Base-by-base conservation (phyloP, 2,329 filamentous ascomycete species). In the Drechslerella dactyloides region DNA sequence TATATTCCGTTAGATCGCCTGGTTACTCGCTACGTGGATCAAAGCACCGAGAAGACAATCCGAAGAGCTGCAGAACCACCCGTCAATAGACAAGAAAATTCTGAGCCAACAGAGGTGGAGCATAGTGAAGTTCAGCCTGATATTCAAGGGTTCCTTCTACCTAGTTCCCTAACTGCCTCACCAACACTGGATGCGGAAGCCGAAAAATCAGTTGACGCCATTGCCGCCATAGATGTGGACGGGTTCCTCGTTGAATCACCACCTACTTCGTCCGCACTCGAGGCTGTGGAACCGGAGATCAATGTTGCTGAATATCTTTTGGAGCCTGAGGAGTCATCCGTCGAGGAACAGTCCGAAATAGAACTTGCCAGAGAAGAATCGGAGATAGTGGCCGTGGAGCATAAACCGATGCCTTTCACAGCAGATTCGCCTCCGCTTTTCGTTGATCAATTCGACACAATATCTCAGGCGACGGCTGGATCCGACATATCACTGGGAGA, bases 221-320 rank as follows among this genome's bases (percentile, higher is more conserved):
- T 40, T 13, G 19, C 7, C 5, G n/a, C 52, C 10, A 33, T 40
- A 6, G 19, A 65, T 44, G 21, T 56, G 5, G 40, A 56, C 13
- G 42, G 61, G n/a, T 72, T 72, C 35, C 51, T 60, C 4, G 11
- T 57, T 19, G 19, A 57, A 17, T 65, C 68, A 6, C 30, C 68
- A 5, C 10, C 27, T 35, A n/a, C 13, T 4, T 35, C 42, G n/a
- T n/a, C 40, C 19, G 13, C 21, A 19, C 23, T 33, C 1, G 40
- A 53, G 5, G 3, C n/a, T 1, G 1, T 11, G 15, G 52, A 42
- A 19, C 17, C 51, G 4, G 42, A 61, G 33, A n/a, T 64, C 6
- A 33, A 70, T 35, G 19, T 70, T 5, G 24, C 46, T 0, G 54
- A 70, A 3, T 70, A 48, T n/a, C 33, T 64, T 10, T 21, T 70